Conservation (phyloP, 108 stramenopile genomes). For the Fragilaria crotonensis region DNA sequence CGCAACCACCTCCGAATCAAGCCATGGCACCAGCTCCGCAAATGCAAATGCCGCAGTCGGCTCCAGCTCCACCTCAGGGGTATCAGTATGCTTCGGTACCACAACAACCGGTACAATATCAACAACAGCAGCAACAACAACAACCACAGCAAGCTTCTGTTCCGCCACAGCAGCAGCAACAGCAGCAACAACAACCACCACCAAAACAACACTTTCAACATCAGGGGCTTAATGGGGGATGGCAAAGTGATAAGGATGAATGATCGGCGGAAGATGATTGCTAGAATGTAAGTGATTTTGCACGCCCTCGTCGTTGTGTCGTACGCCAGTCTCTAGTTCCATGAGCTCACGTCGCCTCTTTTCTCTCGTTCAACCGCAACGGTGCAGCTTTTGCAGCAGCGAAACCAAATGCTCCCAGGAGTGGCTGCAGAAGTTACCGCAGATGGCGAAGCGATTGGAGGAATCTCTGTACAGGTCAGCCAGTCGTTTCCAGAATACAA, state of each 20-base stretch:
- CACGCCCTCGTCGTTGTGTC: background rate
- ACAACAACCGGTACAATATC: conserved; percentile 8
- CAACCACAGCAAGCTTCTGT: conserved; percentile 20
- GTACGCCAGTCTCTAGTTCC: background rate
- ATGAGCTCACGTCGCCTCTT: conserved; percentile 2
- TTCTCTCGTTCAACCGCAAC: conserved; percentile 20
- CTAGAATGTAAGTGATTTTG: conserved; percentile 73
- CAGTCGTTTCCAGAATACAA: conserved; percentile 86
- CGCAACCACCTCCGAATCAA: conserved; percentile 20
- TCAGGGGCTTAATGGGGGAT: conserved; percentile 81
- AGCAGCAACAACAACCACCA: conserved; percentile 26
- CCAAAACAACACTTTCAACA: conserved; percentile 33
- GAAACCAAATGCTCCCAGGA: conserved; percentile 94
- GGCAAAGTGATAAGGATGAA: conserved; percentile 89
- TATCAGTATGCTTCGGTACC: background rate
- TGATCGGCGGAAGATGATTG: conserved; percentile 89
- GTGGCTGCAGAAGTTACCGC: conserved; percentile 92
- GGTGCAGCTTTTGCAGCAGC: conserved; percentile 88
- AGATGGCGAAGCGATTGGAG: conserved; percentile 95
- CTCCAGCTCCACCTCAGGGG: conserved; percentile 5
- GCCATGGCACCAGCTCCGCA: conserved; percentile 11
- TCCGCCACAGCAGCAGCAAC: conserved; percentile 21
- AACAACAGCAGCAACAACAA: conserved; percentile 6
- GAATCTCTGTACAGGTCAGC: conserved; percentile 90
- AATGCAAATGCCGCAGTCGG: conserved; percentile 1